Evolutionary conservation across 495 filamentous ascomycete genomes (phyloP).

Genomic region (Viridothelium virens): DNA sequence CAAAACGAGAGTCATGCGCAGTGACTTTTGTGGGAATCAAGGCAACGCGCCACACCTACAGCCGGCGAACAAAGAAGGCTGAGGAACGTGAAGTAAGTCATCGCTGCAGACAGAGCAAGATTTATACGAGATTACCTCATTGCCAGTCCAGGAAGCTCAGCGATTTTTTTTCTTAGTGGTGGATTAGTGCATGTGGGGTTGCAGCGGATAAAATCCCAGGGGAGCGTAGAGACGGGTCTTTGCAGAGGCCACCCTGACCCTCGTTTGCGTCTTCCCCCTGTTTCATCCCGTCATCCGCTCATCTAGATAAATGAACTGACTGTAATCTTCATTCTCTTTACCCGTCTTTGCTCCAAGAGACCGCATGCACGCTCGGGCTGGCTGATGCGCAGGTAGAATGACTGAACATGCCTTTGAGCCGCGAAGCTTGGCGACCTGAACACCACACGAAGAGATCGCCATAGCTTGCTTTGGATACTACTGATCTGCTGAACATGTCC

Average conservation of each 20-base stretch:
- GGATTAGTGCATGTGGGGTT: not conserved
- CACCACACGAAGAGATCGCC: too few relatives aligned
- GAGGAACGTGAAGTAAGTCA: not conserved
- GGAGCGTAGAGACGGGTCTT: not conserved
- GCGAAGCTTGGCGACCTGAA: too few relatives aligned
- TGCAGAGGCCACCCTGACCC: too few relatives aligned
- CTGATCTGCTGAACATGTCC: too few relatives aligned
- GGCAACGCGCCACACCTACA: not conserved
- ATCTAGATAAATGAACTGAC: not conserved
- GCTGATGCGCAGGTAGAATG: too few relatives aligned
- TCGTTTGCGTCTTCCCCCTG: not conserved
- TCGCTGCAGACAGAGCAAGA: not conserved
- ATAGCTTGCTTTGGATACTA: too few relatives aligned
- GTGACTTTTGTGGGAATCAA: not conserved
- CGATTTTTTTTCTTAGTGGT: slow-evolving; percentile 7
- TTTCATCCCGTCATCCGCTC: not conserved
- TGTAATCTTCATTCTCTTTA: too few relatives aligned
- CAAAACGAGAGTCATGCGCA: too few relatives aligned
- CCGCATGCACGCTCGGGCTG: too few relatives aligned
- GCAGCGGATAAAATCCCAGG: slow-evolving; percentile 8
- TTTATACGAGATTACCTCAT: slow-evolving; percentile 5
- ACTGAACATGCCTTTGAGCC: too few relatives aligned
- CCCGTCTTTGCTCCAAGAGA: too few relatives aligned
- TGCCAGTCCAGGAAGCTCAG: not conserved
- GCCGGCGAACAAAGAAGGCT: not conserved